Percentiles rank a stretch among this genome's conserved stretches.
Conservation (phyloP, 2,329 filamentous ascomycete species). For the Dactylellina cionopaga region DNA sequence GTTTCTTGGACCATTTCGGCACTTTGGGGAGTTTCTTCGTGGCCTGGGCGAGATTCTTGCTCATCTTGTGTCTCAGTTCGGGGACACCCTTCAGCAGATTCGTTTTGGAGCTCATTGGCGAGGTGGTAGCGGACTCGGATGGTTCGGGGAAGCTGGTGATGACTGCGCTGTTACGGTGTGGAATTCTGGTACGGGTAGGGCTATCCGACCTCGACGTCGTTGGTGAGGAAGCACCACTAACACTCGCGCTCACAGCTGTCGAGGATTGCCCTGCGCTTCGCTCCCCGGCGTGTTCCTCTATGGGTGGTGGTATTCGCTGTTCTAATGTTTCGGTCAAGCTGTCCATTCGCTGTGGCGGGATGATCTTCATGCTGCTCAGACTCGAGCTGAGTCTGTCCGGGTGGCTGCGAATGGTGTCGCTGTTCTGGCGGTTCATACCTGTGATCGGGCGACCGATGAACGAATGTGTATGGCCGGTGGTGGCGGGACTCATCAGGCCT, state of each 20-base stretch:
- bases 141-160: conserved; percentile 51
- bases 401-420: conserved; percentile 39
- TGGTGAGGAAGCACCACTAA: conserved; percentile 33
- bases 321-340: conserved; percentile 30
- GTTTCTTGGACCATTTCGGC: conserved; percentile 44
- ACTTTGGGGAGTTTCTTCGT: conserved; percentile 27
- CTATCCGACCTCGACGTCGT: conserved; percentile 45
- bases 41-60: conserved; percentile 34
- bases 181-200: conserved; percentile 20
- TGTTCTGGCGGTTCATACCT: conserved; percentile 37
- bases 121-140: neutral
- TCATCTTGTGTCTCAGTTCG: conserved; percentile 37
- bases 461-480: neutral
- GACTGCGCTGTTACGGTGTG: conserved; percentile 33
- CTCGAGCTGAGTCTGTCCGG: conserved; percentile 30
- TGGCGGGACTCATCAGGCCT: conserved; percentile 30
- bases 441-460: conserved; percentile 46
- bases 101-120: conserved; percentile 37
- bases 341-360: conserved; percentile 29
- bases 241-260: conserved; percentile 40
- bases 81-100: conserved; percentile 42
- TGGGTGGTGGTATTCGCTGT: neutral
- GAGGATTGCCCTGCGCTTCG: conserved; percentile 15
- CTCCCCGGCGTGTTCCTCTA: neutral
- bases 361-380: conserved; percentile 12